Conservation (phyloP, 306 rosid genomes). For the Glycine soja region DNA sequence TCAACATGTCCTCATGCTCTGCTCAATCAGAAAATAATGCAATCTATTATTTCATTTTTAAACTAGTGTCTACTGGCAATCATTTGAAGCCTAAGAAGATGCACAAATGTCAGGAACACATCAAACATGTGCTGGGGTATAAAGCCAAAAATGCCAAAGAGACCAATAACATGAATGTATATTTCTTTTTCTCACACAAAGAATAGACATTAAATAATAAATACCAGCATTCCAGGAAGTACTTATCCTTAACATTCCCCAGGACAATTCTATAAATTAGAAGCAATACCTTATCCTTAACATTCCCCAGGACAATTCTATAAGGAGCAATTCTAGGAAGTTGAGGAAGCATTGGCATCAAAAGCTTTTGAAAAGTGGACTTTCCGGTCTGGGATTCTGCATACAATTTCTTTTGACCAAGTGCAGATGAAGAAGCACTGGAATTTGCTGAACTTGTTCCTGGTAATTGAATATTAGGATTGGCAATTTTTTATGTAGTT, state of each 20-base stretch:
- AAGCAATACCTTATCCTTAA: conserved; percentile 79
- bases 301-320: conserved; percentile 81
- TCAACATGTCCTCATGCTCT: conserved; percentile 12
- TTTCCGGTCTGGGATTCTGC: conserved; percentile 73
- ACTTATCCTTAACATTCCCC: conserved; percentile 82
- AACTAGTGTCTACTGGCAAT: conserved; percentile 2
- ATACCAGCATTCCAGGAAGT: conserved; percentile 41
- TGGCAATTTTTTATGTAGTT: conserved; percentile 41
- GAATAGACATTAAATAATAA: conserved; percentile 23
- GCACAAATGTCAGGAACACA: not conserved
- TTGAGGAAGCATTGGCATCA: conserved; percentile 79
- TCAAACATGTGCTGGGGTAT: conserved; percentile 24
- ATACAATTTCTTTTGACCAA: conserved; percentile 69
- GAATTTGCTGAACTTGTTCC: conserved; percentile 47
- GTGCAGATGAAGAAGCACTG: conserved; percentile 49
- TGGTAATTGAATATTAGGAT: conserved; percentile 39
- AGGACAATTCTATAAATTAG: conserved; percentile 68
- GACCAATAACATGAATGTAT: conserved; percentile 17
- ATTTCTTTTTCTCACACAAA: conserved; percentile 27
- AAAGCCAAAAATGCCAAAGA: conserved; percentile 24
- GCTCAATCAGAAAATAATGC: not conserved
- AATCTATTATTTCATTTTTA: conserved; percentile 32
- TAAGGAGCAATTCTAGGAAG: conserved; percentile 84
- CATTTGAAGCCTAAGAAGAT: conserved; percentile 13
- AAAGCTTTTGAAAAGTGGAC: conserved; percentile 89